A percentile compares a stretch with the other conserved stretches of the same genome.
Evolutionary conservation across 2,329 filamentous ascomycete species (phyloP).

Genomic region (Claviceps paspali): DNA sequence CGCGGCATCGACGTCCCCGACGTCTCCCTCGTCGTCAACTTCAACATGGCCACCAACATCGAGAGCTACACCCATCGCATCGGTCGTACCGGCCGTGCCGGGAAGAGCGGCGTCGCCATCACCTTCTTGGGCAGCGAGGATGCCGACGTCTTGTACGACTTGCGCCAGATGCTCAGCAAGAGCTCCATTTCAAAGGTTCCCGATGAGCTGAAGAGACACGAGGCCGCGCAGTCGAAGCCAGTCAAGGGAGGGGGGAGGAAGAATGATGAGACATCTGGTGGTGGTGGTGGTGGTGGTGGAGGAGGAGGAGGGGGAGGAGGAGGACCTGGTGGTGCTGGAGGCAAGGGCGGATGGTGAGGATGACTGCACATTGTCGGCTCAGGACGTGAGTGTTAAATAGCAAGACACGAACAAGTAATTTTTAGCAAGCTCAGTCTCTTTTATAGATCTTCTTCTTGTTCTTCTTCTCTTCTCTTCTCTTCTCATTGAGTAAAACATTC

Average conservation of each 20-base stretch:
- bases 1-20: constrained; percentile 96
- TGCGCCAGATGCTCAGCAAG: constrained; percentile 92
- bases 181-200: constrained; percentile 76
- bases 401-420: too few relatives aligned
- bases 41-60: constrained; percentile 92
- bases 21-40: constrained; percentile 89
- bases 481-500: too few relatives aligned
- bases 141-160: constrained; percentile 76
- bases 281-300: constrained; percentile 7
- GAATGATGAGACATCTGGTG: constrained; percentile 15
- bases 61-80: constrained; percentile 95
- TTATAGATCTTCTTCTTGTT: not conserved
- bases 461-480: too few relatives aligned
- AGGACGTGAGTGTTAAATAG: not conserved
- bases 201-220: constrained; percentile 78
- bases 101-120: constrained; percentile 90
- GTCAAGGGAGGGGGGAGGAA: constrained; percentile 21
- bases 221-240: constrained; percentile 77
- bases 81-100: constrained; percentile 90
- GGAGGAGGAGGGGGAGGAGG: constrained; percentile 8
- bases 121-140: constrained; percentile 92
- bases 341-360: constrained; percentile 2
- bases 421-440: not conserved
- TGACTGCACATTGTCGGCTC: not conserved
- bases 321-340: too few relatives aligned